A percentile compares a stretch with the other conserved stretches of the same genome.
Evolutionary conservation across 108 stramenopile genomes (phyloP).

Genomic region (Nitzschia putrida): DNA sequence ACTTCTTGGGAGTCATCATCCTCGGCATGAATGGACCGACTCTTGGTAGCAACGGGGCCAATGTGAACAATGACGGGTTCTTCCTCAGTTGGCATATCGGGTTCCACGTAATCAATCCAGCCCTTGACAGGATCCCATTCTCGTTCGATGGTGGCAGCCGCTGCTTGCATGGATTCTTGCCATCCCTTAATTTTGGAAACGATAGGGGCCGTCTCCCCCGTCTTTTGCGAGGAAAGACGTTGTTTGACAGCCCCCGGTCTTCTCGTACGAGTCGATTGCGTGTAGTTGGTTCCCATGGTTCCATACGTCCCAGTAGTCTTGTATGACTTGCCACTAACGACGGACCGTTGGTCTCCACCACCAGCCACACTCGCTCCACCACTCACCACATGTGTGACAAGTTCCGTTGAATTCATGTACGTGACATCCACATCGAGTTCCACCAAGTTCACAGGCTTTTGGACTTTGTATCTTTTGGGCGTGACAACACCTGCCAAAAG

Average conservation of each 20-base stretch:
- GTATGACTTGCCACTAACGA: constrained; percentile 39
- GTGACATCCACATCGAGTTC: constrained; percentile 38
- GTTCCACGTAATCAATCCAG: constrained; percentile 66
- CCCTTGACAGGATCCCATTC: constrained; percentile 74
- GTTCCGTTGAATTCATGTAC: constrained; percentile 47
- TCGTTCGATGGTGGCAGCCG: constrained; percentile 49
- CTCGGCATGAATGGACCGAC: neutral
- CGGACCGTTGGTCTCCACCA: constrained; percentile 36
- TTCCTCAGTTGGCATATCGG: constrained; percentile 5
- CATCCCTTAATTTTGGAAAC: constrained; percentile 62
- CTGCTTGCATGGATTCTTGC: constrained; percentile 71
- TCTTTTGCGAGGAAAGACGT: constrained; percentile 40
- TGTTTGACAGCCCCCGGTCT: constrained; percentile 71
- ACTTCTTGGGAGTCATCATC: neutral
- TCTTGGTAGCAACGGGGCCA: no score
- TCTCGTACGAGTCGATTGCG: constrained; percentile 53
- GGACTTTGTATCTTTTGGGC: neutral
- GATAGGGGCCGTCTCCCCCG: constrained; percentile 37
- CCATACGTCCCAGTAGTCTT: constrained; percentile 41
- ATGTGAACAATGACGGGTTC: neutral
- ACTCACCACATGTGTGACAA: constrained; percentile 11
- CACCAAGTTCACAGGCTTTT: neutral
- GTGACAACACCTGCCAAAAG: constrained; percentile 7
- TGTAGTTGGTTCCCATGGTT: constrained; percentile 39
- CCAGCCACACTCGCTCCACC: constrained; percentile 4